Conservation (phyloP, 345 rosid species). For the Melaleuca alternifolia region DNA sequence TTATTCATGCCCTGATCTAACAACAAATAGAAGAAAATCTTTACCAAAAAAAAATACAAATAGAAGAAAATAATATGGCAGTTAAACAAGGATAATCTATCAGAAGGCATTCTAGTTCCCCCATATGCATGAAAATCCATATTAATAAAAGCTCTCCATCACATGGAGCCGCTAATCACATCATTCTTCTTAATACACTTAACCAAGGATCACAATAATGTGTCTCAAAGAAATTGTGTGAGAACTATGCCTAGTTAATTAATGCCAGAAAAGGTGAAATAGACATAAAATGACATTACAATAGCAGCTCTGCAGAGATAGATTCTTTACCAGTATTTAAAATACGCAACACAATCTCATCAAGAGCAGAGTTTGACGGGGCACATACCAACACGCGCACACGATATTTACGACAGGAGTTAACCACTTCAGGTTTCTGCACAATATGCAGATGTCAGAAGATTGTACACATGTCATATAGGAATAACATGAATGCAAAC, state of each 20-base stretch:
- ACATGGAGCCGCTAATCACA: not conserved
- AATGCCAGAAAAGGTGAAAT: not conserved
- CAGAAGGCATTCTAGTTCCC: not conserved
- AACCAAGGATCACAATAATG: not conserved
- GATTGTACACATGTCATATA: not conserved
- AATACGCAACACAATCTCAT: conserved; percentile 89
- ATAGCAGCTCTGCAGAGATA: not conserved
- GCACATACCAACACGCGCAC: conserved; percentile 88
- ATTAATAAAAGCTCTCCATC: not conserved
- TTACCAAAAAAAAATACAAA: no score
- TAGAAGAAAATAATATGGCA: not conserved
- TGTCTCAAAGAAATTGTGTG: not conserved
- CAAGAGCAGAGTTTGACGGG: conserved; percentile 97
- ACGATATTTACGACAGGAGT: conserved; percentile 60
- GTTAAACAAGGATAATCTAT: not conserved
- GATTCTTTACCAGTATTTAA: conserved; percentile 49
- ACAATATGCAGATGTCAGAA: not conserved
- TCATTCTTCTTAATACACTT: not conserved
- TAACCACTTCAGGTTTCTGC: conserved; percentile 87
- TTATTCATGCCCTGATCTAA: not conserved
- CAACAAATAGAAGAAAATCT: not conserved
- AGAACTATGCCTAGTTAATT: not conserved
- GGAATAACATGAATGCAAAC: not conserved
- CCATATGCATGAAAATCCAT: not conserved
- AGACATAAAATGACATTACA: not conserved